Conservation (phyloP, 305 asterid species). For the Lippia alba region DNA sequence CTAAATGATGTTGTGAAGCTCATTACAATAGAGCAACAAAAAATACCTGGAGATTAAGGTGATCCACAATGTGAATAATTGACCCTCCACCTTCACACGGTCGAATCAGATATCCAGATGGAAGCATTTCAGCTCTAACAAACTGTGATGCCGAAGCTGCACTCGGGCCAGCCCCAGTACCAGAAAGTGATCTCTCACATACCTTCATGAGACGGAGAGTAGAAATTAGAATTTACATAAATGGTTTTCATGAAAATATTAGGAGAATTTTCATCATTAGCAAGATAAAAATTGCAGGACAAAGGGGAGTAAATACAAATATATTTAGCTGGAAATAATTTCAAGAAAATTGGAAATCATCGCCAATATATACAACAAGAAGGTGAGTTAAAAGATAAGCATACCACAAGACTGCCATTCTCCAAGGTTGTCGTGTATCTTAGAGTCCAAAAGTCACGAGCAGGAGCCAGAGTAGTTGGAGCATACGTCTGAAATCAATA, state of each 20-base stretch:
- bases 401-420: conserved; percentile 92
- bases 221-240: neutral
- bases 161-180: conserved; percentile 83
- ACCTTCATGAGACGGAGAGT: conserved; percentile 46
- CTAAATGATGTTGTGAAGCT: conserved; percentile 7
- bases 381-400: conserved; percentile 30
- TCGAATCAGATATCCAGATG: conserved; percentile 85
- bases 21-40: neutral
- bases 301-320: neutral
- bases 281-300: neutral
- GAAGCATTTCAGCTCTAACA: conserved; percentile 88
- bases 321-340: neutral
- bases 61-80: conserved; percentile 93
- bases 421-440: conserved; percentile 89
- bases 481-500: conserved; percentile 71
- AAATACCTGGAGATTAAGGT: conserved; percentile 74
- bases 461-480: conserved; percentile 91
- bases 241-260: too few species aligned
- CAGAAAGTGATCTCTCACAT: conserved; percentile 91
- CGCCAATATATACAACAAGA: neutral
- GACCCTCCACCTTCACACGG: conserved; percentile 98
- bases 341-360: neutral
- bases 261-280: neutral
- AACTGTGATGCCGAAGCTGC: conserved; percentile 73
- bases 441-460: conserved; percentile 96